These are phyloP conservation scores for Fusarium algeriense DNA, from an alignment of 2,329 filamentous ascomycete species.

Conservation along the genomic window DNA sequence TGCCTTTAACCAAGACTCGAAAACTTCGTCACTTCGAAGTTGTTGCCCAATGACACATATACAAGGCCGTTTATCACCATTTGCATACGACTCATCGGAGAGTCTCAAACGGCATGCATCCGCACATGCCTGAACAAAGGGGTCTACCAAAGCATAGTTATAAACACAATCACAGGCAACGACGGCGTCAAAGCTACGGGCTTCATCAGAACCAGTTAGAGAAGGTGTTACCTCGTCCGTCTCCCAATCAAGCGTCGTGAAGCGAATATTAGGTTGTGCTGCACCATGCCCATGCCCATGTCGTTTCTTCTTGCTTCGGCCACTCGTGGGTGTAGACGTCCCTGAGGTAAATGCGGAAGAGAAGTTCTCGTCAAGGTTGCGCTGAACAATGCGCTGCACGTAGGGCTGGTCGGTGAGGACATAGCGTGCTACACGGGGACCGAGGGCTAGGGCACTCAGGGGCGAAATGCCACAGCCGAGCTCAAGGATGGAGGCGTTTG, in stretches of 20 bases:
- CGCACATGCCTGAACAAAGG: slow-evolving; percentile 84
- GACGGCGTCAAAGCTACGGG: slow-evolving; percentile 74
- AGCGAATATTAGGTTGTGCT: slow-evolving; percentile 59
- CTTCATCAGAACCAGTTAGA: slow-evolving; percentile 53
- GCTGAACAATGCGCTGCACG: slow-evolving; percentile 79
- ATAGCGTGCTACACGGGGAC: slow-evolving; percentile 72
- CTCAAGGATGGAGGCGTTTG: slow-evolving; percentile 74
- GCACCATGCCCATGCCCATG: slow-evolving; percentile 31
- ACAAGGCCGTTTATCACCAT: slow-evolving; percentile 60
- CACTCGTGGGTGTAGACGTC: slow-evolving; percentile 18
- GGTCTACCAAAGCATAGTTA: slow-evolving; percentile 86
- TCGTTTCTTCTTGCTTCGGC: slow-evolving; percentile 38
- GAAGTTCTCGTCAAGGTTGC: slow-evolving; percentile 78
- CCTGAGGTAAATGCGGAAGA: slow-evolving; percentile 24
- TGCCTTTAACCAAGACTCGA: slow-evolving; percentile 81
- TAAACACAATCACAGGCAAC: slow-evolving; percentile 95
- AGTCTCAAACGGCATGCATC: slow-evolving; percentile 75
- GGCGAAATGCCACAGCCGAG: slow-evolving; percentile 91
- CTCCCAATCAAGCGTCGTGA: slow-evolving; percentile 87
- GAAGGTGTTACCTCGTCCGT: slow-evolving; percentile 63
- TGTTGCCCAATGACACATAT: slow-evolving; percentile 90
- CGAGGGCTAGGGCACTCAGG: slow-evolving; percentile 78
- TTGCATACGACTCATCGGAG: slow-evolving; percentile 23
- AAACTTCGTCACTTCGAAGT: slow-evolving; percentile 85
- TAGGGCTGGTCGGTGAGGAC: slow-evolving; percentile 91